Evolutionary conservation across 768 basidiomycete species (phyloP).

Genomic region (Termitomyces sp.): DNA sequence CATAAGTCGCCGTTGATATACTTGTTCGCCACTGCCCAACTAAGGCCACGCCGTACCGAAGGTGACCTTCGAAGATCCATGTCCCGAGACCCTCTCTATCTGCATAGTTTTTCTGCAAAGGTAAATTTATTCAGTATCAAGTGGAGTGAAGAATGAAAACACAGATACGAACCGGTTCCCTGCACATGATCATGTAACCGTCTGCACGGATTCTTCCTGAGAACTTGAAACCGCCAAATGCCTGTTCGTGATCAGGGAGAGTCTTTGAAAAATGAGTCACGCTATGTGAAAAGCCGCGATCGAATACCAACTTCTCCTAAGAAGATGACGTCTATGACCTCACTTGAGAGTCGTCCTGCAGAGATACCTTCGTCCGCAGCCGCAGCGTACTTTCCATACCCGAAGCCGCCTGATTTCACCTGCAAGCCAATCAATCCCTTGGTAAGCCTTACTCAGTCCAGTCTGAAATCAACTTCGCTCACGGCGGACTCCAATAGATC

Average conservation of each 20-base stretch:
- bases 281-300: not conserved
- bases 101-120: conserved; percentile 35
- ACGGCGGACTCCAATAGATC: conserved; percentile 16
- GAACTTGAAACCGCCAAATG: conserved; percentile 67
- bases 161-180: conserved; percentile 46
- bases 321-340: conserved; percentile 31
- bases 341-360: conserved; percentile 11
- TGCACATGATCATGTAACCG: conserved; percentile 57
- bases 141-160: conserved; percentile 2
- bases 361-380: not conserved
- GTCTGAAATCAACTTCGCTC: conserved; percentile 1
- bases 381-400: conserved; percentile 23
- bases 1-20: conserved; percentile 25
- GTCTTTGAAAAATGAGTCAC: conserved; percentile 37
- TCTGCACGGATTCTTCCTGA: conserved; percentile 56
- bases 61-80: conserved; percentile 58
- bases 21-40: conserved; percentile 54
- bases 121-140: conserved; percentile 3
- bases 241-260: conserved; percentile 46
- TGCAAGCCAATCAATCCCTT: conserved; percentile 7
- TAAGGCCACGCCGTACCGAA: conserved; percentile 45
- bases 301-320: conserved; percentile 38
- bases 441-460: not conserved
- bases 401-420: conserved; percentile 18
- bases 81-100: conserved; percentile 40